Conservation (phyloP, 2,329 filamentous ascomycete genomes). For the Phialemoniopsis sp. region DNA sequence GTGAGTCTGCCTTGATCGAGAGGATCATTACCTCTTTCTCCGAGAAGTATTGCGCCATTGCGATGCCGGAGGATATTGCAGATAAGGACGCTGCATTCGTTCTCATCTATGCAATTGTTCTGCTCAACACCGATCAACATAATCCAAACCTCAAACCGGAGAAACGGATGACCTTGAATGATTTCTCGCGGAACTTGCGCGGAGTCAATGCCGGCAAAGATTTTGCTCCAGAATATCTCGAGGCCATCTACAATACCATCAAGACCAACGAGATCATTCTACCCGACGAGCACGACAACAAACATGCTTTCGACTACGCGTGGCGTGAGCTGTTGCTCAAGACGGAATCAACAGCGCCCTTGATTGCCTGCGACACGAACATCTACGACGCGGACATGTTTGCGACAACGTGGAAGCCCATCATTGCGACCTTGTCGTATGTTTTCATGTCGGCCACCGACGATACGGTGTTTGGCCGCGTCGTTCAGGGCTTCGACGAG, state of each 20-base stretch:
- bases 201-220: slow-evolving; percentile 84
- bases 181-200: slow-evolving; percentile 85
- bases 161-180: slow-evolving; percentile 78
- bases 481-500: slow-evolving; percentile 93
- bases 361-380: slow-evolving; percentile 83
- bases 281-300: slow-evolving; percentile 95
- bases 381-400: slow-evolving; percentile 98
- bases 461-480: slow-evolving; percentile 87
- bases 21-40: slow-evolving; percentile 85
- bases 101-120: slow-evolving; percentile 92
- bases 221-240: slow-evolving; percentile 78
- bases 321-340: slow-evolving; percentile 94
- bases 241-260: slow-evolving; percentile 87
- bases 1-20: slow-evolving; percentile 89
- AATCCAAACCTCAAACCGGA: slow-evolving; percentile 80
- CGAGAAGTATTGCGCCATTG: slow-evolving; percentile 73
- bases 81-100: slow-evolving; percentile 88
- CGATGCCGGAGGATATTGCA: slow-evolving; percentile 68
- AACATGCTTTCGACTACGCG: slow-evolving; percentile 93
- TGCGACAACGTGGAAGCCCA: slow-evolving; percentile 88
- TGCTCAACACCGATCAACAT: slow-evolving; percentile 95
- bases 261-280: slow-evolving; percentile 92
- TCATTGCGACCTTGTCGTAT: slow-evolving; percentile 91
- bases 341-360: slow-evolving; percentile 67
- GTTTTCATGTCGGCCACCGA: slow-evolving; percentile 99